Conservation (phyloP, 208 protist genomes). For the Paratrypanosoma confusum region DNA sequence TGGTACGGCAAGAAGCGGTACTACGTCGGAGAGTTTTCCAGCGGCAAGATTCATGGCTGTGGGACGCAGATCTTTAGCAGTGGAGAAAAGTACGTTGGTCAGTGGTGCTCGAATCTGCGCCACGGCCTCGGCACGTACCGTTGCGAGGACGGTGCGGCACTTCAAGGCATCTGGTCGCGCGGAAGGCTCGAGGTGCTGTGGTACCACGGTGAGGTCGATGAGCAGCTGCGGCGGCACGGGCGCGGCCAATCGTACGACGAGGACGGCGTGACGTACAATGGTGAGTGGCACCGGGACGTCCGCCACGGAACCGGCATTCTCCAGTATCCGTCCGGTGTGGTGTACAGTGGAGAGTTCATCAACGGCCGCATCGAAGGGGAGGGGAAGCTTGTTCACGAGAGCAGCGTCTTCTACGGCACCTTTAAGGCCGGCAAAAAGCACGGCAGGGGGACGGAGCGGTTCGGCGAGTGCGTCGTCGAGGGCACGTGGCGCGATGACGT, state of each 20-base stretch:
- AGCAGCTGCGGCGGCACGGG: conserved; percentile 36
- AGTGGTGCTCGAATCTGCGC: conserved; percentile 16
- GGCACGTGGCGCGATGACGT: conserved; percentile 41
- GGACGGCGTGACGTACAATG: conserved; percentile 52
- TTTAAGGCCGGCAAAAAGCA: conserved; percentile 49
- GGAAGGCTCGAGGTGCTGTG: conserved; percentile 20
- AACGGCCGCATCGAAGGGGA: conserved; percentile 38
- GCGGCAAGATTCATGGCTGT: conserved; percentile 46
- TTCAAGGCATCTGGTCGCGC: conserved; percentile 43
- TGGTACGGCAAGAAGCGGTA: conserved; percentile 59
- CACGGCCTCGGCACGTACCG: conserved; percentile 34
- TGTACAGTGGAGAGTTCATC: conserved; percentile 71
- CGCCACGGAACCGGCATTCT: conserved; percentile 71
- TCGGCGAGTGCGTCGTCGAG: conserved; percentile 26
- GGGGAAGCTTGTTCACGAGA: conserved; percentile 39
- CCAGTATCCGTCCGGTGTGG: conserved; percentile 8
- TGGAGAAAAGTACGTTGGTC: conserved; percentile 57
- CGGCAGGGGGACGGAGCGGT: conserved; percentile 54
- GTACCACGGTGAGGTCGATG: conserved; percentile 73
- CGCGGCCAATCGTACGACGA: conserved; percentile 31
- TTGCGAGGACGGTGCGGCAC: conserved; percentile 46
- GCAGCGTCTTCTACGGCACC: conserved; percentile 59
- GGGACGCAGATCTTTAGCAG: conserved; percentile 51
- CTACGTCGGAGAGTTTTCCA: conserved; percentile 50
- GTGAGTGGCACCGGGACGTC: conserved; percentile 64